phyloP scores from a whole-genome alignment of 257 asterid species.

The Nicotiana sylvestris region DNA sequence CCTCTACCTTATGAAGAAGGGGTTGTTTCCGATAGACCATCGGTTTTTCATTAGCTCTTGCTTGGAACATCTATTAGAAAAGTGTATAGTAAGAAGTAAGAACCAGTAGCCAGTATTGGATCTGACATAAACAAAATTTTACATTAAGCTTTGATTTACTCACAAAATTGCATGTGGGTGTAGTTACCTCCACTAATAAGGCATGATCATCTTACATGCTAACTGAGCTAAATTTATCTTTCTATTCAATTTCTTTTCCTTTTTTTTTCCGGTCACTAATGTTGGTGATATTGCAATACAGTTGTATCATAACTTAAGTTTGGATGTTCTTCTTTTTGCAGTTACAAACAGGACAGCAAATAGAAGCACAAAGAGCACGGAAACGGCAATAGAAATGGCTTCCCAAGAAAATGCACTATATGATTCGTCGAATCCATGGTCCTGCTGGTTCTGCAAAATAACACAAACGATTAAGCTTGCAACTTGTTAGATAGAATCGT shows the following conservation, averaged over 20 bases:
- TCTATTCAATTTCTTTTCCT: constrained; percentile 1
- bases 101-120: background rate
- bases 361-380: constrained; percentile 37
- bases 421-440: constrained; percentile 20
- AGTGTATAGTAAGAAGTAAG: background rate
- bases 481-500: background rate
- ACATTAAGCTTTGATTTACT: background rate
- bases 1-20: no score
- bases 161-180: constrained; percentile 5
- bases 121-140: background rate
- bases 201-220: background rate
- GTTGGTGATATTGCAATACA: background rate
- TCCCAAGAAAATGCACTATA: constrained; percentile 36
- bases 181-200: background rate
- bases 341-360: constrained; percentile 42
- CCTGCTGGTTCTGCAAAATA: constrained; percentile 8
- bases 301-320: constrained; percentile 48
- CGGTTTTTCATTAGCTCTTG: no score
- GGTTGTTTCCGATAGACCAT: background rate
- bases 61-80: background rate
- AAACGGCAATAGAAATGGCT: constrained; percentile 29
- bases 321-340: constrained; percentile 60
- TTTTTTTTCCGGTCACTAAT: background rate
- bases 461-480: background rate
- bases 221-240: background rate